These are phyloP conservation scores for Penicillium tannophilum DNA, from an alignment of 495 filamentous ascomycete species.

Conservation along the genomic window DNA sequence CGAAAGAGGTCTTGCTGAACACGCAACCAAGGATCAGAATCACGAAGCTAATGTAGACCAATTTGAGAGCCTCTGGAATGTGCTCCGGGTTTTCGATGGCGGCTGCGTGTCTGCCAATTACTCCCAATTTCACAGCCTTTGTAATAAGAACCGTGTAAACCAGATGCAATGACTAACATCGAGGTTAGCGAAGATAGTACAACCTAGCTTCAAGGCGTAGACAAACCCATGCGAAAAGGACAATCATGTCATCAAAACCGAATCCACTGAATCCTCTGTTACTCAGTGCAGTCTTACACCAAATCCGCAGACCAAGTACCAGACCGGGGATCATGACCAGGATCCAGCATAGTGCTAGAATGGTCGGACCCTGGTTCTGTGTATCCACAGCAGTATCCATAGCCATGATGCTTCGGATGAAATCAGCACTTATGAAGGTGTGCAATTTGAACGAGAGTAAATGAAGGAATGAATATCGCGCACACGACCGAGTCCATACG, in stretches of 20 bases:
- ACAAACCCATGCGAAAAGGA: slow-evolving; percentile 16
- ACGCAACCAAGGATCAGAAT: slow-evolving; percentile 28
- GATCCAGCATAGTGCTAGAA: slow-evolving; percentile 21
- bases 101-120: slow-evolving; percentile 15
- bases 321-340: slow-evolving; percentile 16
- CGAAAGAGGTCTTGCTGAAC: slow-evolving; percentile 31
- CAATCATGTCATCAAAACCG: slow-evolving; percentile 15
- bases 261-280: slow-evolving; percentile 16
- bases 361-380: slow-evolving; percentile 19
- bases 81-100: slow-evolving; percentile 9
- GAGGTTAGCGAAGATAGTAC: background rate
- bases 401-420: slow-evolving; percentile 8
- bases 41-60: slow-evolving; percentile 21
- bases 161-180: slow-evolving; percentile 9
- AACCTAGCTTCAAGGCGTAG: background rate
- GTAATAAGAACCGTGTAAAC: slow-evolving; percentile 18
- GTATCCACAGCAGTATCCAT: slow-evolving; percentile 5
- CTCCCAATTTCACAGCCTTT: slow-evolving; percentile 14
- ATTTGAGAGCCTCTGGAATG: slow-evolving; percentile 20
- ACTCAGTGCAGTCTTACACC: slow-evolving; percentile 17
- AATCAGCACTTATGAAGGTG: background rate
- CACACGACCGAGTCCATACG: background rate
- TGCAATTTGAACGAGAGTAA: background rate
- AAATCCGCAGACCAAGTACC: slow-evolving; percentile 15
- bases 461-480: background rate